These are phyloP conservation scores for Solanum commersonii DNA, from an alignment of 257 asterid genomes.

Conservation along the genomic window DNA sequence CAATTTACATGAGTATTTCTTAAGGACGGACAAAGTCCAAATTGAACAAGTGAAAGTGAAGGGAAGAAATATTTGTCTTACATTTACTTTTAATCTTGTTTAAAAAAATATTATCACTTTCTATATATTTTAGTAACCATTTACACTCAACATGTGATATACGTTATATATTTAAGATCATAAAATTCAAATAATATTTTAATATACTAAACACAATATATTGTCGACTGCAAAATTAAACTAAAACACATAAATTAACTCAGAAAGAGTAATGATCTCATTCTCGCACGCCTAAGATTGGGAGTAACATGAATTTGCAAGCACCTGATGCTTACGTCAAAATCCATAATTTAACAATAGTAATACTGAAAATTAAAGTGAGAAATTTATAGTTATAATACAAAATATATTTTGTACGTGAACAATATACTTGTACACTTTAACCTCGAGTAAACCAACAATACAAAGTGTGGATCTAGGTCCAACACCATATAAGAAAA, in stretches of 20 bases:
- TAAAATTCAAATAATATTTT: not conserved
- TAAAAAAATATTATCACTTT: not conserved
- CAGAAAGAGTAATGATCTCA: not conserved
- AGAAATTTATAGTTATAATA: too few species aligned
- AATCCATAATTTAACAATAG: not conserved
- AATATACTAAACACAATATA: too few species aligned
- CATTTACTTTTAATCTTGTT: not conserved
- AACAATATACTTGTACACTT: not conserved
- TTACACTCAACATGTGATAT: not conserved
- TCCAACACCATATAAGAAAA: not conserved
- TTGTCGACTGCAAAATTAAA: not conserved
- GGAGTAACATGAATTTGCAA: not conserved
- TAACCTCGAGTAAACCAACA: not conserved
- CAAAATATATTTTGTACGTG: not conserved
- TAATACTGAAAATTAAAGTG: too few species aligned
- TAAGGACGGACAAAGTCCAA: too few species aligned
- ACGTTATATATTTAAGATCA: not conserved
- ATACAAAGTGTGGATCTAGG: not conserved
- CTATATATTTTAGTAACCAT: too few species aligned
- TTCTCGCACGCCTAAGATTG: not conserved
- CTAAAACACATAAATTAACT: not conserved
- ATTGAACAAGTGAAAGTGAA: not conserved
- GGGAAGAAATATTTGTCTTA: too few species aligned
- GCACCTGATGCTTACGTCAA: not conserved
- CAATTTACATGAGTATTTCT: too few species aligned